Conservation (phyloP, 257 asterid species). For the Galeopsis tetrahit region DNA sequence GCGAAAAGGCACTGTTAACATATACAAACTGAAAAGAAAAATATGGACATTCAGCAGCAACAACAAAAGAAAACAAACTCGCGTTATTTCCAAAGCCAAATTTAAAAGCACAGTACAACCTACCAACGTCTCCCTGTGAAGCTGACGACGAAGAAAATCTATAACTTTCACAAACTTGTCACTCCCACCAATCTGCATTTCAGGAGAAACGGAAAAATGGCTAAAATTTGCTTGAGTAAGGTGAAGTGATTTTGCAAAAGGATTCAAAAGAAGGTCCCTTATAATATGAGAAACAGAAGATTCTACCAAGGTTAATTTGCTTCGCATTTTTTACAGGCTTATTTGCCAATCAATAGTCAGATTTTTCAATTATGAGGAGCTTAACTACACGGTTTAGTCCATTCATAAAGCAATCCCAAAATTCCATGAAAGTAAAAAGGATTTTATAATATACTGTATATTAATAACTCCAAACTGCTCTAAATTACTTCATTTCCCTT, state of each 20-base stretch:
- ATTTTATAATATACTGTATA: neutral
- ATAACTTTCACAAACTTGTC: conserved; percentile 90
- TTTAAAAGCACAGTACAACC: conserved; percentile 12
- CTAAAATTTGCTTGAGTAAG: neutral
- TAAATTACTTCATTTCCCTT: neutral
- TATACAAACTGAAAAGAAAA: conserved; percentile 72
- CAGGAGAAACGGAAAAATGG: neutral
- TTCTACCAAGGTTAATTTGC: neutral
- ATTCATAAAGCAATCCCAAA: conserved; percentile 26
- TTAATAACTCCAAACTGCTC: neutral
- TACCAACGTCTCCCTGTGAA: conserved; percentile 92
- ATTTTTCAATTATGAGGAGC: conserved; percentile 1
- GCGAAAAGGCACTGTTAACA: conserved; percentile 96
- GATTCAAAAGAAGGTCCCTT: neutral
- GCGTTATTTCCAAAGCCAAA: neutral
- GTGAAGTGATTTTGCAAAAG: neutral
- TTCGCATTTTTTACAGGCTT: neutral
- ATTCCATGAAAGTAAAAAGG: neutral
- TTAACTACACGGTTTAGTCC: conserved; percentile 18
- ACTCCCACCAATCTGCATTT: conserved; percentile 74
- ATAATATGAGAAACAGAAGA: neutral
- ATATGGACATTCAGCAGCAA: conserved; percentile 27
- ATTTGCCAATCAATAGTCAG: conserved; percentile 2
- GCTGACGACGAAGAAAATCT: conserved; percentile 94
- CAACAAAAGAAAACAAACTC: neutral